Conservation (phyloP, 2,329 filamentous ascomycete species). For the Chrysosporium queenslandicum region DNA sequence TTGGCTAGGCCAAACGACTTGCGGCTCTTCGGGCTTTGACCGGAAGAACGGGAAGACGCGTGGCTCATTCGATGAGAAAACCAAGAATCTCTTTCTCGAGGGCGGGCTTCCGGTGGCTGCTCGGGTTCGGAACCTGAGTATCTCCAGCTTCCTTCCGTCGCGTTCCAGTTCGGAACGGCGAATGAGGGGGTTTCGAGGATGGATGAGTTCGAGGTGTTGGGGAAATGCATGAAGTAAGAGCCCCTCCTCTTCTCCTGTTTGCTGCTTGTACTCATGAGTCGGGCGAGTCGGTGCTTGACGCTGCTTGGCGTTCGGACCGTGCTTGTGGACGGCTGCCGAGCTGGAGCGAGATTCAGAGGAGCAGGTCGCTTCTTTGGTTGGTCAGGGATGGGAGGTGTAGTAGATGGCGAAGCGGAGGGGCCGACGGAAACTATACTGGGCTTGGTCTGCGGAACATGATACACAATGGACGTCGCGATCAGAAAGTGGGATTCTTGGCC, state of each 20-base stretch:
- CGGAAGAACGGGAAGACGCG: background rate
- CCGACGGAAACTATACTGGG: constrained; percentile 18
- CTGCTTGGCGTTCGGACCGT: constrained; percentile 1
- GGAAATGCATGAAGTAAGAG: constrained; percentile 8
- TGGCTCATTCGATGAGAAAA: background rate
- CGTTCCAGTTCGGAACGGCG: constrained; percentile 6
- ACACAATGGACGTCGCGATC: constrained; percentile 17
- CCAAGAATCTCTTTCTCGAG: background rate
- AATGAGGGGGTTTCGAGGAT: constrained; percentile 10
- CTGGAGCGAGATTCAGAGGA: constrained; percentile 3
- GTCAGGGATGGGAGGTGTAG: constrained; percentile 5
- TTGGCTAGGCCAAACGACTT: background rate
- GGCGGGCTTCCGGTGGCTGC: background rate
- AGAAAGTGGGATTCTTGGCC: constrained; percentile 14
- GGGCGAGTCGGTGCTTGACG: constrained; percentile 12
- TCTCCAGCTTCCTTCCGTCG: background rate
- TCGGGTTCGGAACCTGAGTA: constrained; percentile 3
- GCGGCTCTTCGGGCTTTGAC: constrained; percentile 3
- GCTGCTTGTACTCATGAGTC: constrained; percentile 9
- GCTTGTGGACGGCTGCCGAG: background rate
- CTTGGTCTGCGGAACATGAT: constrained; percentile 14
- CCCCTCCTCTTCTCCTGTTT: constrained; percentile 11
- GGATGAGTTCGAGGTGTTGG: constrained; percentile 2
- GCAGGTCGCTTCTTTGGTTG: constrained; percentile 12
- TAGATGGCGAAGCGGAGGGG: constrained; percentile 2